Evolutionary conservation across 306 rosid genomes (phyloP), one percentile per base, ranked within the genome.

Genomic region (Medicago truncatula): DNA sequence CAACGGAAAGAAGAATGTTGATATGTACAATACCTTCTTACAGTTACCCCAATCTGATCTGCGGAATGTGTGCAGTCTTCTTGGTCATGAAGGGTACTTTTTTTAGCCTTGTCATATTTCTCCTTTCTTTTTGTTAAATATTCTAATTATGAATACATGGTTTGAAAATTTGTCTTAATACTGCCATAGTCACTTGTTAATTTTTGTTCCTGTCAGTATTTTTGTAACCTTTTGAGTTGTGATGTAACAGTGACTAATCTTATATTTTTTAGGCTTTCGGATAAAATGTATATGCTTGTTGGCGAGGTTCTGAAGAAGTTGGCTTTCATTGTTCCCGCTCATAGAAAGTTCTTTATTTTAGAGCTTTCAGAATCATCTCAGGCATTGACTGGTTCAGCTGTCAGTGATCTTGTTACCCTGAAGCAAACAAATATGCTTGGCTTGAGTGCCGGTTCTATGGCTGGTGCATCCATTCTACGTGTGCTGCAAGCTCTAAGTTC

Each of bases 371-470:
- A 85, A 76, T 80, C 86, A 76, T 91, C 98, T 75, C 87, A 89
- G 84, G 86, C 90, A 31, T 90, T 96, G 90, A 90, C 98, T 68
- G 78, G 79, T 76, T 96, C 99, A 54, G 99, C 99, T 69, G 90
- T 89, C 53, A 73, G 75, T 38, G 99, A 96, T 86, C 99, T 96
- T 80, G 85, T 89, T 79, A 96, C 99, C 54, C 83, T 96, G 60
- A 89, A 89, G 80, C 87, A 90, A 71, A 96, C 99, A 9, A 91
- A 92, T 69, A 92, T 92, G 98, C 89, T 96, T 56, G 97, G 97
- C 76, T 81, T 96, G 82, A 92, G 99, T 85, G 93, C 99, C 75
- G 92, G 96, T 72, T 92, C 97, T 43, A 92, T 92, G 97, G 99
- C 97, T 81, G 99, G 99, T 74, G 88, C 97, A 40, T 97, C 98